These are phyloP conservation scores for Fagopyrum homotropicum DNA, from an alignment of 148 eudicot genomes.

Conservation along the genomic window DNA sequence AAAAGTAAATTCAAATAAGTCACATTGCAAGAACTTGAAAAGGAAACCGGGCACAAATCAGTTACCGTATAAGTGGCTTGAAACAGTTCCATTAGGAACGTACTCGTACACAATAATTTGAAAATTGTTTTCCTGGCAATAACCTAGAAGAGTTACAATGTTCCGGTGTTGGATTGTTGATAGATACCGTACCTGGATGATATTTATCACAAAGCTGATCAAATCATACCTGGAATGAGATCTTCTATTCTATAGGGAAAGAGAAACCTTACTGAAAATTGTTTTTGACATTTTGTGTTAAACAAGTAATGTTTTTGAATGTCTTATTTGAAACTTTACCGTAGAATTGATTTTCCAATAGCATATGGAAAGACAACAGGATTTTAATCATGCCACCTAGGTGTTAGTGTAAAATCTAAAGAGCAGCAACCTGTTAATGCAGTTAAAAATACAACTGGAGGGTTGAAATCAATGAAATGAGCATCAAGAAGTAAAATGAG, in stretches of 20 bases:
- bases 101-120: slow-evolving; percentile 90
- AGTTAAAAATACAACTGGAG: too few species aligned
- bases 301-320: not conserved
- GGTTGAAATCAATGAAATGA: too few species aligned
- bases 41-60: not conserved
- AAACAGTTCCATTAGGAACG: slow-evolving; percentile 93
- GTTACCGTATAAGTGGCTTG: slow-evolving; percentile 88
- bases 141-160: slow-evolving; percentile 86
- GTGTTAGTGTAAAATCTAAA: too few species aligned
- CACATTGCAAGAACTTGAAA: not conserved
- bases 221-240: not conserved
- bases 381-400: too few species aligned
- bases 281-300: not conserved
- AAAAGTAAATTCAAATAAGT: slow-evolving; percentile 13
- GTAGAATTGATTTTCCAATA: not conserved
- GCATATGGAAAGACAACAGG: not conserved
- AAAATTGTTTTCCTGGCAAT: slow-evolving; percentile 78
- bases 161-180: slow-evolving; percentile 92
- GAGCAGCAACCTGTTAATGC: too few species aligned
- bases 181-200: slow-evolving; percentile 68
- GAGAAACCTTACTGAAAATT: not conserved
- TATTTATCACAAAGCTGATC: not conserved
- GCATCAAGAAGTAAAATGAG: too few species aligned
- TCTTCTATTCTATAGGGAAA: not conserved
- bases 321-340: not conserved